These are phyloP conservation scores for Dillenia suffruticosa DNA, from an alignment of 164 flowering plant genomes.

Conservation along the genomic window DNA sequence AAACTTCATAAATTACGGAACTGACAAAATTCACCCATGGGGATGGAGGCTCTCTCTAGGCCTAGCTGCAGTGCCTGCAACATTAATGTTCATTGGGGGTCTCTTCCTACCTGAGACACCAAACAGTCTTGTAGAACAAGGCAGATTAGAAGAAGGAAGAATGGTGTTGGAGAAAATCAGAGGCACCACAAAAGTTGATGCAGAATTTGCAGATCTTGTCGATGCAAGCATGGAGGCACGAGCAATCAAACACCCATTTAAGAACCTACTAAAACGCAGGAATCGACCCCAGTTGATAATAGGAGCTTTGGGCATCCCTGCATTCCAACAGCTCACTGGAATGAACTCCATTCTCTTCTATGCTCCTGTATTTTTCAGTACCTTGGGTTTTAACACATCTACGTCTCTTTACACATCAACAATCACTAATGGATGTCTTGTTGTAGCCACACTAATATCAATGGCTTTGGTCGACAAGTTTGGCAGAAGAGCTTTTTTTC, in stretches of 20 bases:
- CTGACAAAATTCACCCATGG: slow-evolving; percentile 74
- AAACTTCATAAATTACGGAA: slow-evolving; percentile 61
- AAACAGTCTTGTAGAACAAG: slow-evolving; percentile 85
- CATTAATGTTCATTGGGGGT: slow-evolving; percentile 73
- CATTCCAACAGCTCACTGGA: slow-evolving; percentile 91
- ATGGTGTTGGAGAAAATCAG: slow-evolving; percentile 56
- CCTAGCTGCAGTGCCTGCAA: slow-evolving; percentile 66
- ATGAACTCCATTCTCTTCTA: slow-evolving; percentile 89
- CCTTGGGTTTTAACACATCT: slow-evolving; percentile 66
- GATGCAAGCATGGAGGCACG: slow-evolving; percentile 71
- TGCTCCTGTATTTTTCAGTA: slow-evolving; percentile 88
- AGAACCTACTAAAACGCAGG: slow-evolving; percentile 52
- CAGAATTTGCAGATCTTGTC: slow-evolving; percentile 70
- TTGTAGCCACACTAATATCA: slow-evolving; percentile 65
- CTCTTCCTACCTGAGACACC: slow-evolving; percentile 89
- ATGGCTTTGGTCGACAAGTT: slow-evolving; percentile 72
- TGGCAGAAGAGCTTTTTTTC: slow-evolving; percentile 74
- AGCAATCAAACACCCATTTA: slow-evolving; percentile 71
- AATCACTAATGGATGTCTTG: slow-evolving; percentile 58
- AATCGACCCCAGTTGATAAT: slow-evolving; percentile 80
- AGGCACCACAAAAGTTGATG: slow-evolving; percentile 72
- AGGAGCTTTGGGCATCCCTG: slow-evolving; percentile 78
- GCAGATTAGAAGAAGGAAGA: slow-evolving; percentile 58
- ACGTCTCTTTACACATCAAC: slow-evolving; percentile 67
- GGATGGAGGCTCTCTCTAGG: slow-evolving; percentile 96